These are phyloP conservation scores for Lenzites betulinus DNA, from an alignment of 768 basidiomycete species.

Conservation along the genomic window DNA sequence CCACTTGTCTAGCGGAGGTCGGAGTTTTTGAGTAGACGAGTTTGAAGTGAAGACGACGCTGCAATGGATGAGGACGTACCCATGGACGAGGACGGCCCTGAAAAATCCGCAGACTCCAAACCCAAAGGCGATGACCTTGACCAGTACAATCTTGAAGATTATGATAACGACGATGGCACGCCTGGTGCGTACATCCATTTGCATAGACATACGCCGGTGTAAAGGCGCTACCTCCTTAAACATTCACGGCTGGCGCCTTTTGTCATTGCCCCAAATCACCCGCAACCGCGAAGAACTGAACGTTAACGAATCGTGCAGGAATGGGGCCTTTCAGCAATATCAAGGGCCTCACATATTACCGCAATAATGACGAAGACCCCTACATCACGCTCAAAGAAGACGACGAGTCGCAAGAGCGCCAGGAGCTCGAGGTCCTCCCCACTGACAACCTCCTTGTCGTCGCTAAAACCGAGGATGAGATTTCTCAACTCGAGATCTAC, in stretches of 20 bases:
- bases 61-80: constrained; percentile 57
- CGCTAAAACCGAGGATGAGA: constrained; percentile 95
- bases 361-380: constrained; percentile 91
- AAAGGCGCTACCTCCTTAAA: no score
- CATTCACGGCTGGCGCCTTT: no score
- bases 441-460: constrained; percentile 91
- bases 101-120: constrained; percentile 1
- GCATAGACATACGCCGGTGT: background rate
- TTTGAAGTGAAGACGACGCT: constrained; percentile 49
- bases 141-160: constrained; percentile 88
- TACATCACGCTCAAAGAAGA: constrained; percentile 96
- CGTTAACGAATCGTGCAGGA: constrained; percentile 37
- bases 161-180: constrained; percentile 73
- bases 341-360: constrained; percentile 91
- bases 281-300: no score
- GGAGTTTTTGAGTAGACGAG: constrained; percentile 22
- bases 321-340: constrained; percentile 91
- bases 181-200: constrained; percentile 32
- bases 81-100: constrained; percentile 40
- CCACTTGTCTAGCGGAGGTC: background rate
- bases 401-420: constrained; percentile 78
- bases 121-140: constrained; percentile 64
- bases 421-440: constrained; percentile 86
- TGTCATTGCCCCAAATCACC: no score
- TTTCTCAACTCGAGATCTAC: constrained; percentile 94